Conservation (phyloP, 768 basidiomycete species). For the Leccinum variicolor region DNA sequence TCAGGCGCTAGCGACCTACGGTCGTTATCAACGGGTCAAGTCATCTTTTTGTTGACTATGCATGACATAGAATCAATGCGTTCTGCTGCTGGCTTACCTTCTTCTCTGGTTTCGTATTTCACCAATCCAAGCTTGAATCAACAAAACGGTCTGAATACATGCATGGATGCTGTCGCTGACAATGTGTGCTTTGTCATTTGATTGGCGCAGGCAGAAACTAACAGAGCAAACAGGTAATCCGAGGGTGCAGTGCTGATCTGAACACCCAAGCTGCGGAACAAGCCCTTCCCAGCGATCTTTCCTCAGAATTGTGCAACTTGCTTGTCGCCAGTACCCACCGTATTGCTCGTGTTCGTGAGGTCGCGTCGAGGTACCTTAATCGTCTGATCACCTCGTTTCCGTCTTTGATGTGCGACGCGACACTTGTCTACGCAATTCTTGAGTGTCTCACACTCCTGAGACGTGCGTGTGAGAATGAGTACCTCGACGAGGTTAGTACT, state of each 20-base stretch:
- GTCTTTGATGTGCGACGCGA: slow-evolving; percentile 87
- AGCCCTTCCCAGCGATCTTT: slow-evolving; percentile 64
- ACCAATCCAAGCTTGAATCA: slow-evolving; percentile 81
- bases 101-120: slow-evolving; percentile 84
- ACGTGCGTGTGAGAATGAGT: slow-evolving; percentile 87
- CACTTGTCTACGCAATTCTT: slow-evolving; percentile 83
- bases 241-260: slow-evolving; percentile 67
- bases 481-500: slow-evolving; percentile 73
- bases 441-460: slow-evolving; percentile 90
- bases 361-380: slow-evolving; percentile 81
- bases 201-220: background rate
- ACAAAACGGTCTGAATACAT: slow-evolving; percentile 59
- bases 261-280: slow-evolving; percentile 77
- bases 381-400: slow-evolving; percentile 88
- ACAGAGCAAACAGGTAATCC: slow-evolving; percentile 59
- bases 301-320: slow-evolving; percentile 70
- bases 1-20: slow-evolving; percentile 67
- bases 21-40: slow-evolving; percentile 73
- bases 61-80: slow-evolving; percentile 89
- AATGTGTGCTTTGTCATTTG: slow-evolving; percentile 47
- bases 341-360: slow-evolving; percentile 73
- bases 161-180: slow-evolving; percentile 85
- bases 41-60: slow-evolving; percentile 81
- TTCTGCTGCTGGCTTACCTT: slow-evolving; percentile 73
- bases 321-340: slow-evolving; percentile 81